These are phyloP conservation scores for Dysphania ambrosioides DNA, from an alignment of 148 eudicot genomes.

Conservation along the genomic window DNA sequence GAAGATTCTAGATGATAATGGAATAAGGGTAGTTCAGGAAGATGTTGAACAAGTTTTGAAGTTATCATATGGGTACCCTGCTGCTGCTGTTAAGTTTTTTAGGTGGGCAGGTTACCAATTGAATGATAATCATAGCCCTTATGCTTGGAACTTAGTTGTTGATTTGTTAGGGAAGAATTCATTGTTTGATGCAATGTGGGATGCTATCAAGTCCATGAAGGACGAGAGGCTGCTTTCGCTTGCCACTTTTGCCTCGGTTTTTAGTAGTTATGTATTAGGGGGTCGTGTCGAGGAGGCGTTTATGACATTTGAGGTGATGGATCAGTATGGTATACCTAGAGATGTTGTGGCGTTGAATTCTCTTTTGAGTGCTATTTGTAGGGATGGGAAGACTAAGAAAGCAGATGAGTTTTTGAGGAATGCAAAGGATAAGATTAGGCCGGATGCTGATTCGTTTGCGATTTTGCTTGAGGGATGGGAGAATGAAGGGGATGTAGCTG, in stretches of 20 bases:
- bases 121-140: conserved; percentile 45
- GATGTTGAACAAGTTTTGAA: conserved; percentile 67
- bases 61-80: conserved; percentile 52
- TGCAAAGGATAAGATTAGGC: conserved; percentile 42
- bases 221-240: conserved; percentile 49
- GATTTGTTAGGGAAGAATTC: conserved; percentile 75
- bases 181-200: conserved; percentile 89
- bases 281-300: conserved; percentile 50
- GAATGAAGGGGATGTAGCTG: conserved; percentile 47
- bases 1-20: conserved; percentile 45
- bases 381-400: conserved; percentile 44
- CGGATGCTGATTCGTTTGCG: conserved; percentile 61
- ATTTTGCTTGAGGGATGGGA: conserved; percentile 88
- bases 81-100: conserved; percentile 65
- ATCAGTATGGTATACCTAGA: conserved; percentile 46
- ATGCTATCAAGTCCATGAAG: conserved; percentile 73
- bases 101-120: conserved; percentile 63
- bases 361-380: conserved; percentile 63
- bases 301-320: conserved; percentile 62
- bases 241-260: conserved; percentile 72
- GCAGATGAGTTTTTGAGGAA: conserved; percentile 45
- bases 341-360: conserved; percentile 69
- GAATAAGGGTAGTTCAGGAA: conserved; percentile 35
- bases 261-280: conserved; percentile 60
- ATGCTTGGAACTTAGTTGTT: conserved; percentile 70